Base-by-base conservation (phyloP, 2,329 filamentous ascomycete genomes). In the Aspergillus phoenicis region DNA sequence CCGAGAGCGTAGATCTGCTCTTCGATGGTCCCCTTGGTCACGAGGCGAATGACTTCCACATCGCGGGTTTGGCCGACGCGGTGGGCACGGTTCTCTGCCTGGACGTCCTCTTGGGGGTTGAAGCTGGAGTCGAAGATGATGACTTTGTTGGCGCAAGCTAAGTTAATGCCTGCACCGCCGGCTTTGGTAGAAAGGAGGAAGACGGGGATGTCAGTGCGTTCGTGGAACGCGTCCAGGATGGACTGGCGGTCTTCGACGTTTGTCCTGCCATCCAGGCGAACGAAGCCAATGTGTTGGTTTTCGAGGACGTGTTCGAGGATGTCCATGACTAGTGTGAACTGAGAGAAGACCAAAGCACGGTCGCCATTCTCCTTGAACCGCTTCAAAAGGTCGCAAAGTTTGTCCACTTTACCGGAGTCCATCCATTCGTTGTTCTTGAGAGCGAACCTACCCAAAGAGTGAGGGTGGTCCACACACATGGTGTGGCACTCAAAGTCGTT, bases 101-200 rank as follows among this genome's bases (percentile, higher is more conserved):
- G 95, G n/a, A 97, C 88, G 73, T 99, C 95, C 68, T 98, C 94
- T 73, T 99, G 95, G 0, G 95, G 95, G 69, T 99, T 99, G 80
- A 97, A 97, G n/a, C 89, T 91, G 65, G 91, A 90, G 77, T 99
- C 95, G 74, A 98, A 97, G 71, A 99, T 95, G 77, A 99, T 87
- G 68, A 99, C 94, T 78, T 97, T 98, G 81, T 98, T 98, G 4
- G 95, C 95, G 38, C 90, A 91, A 7, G 94, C 95, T 58, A 99
- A 80, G 76, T 99, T 99, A 80, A 99, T 96, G 43, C 95, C 95
- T 0, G 94, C 95, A n/a, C 95, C 95, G 56, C 95, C 95, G 0
- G 94, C 93, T 62, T 93, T 94, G 0, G 95, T 99, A 1, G 91
- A 95, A 5, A 99, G 85, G 66, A 99, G 85, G 76, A 99, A 99